A percentile compares a stretch with the other conserved stretches of the same genome.
Conservation (phyloP, 306 rosid genomes). For the Gastrolobium bilobum region DNA sequence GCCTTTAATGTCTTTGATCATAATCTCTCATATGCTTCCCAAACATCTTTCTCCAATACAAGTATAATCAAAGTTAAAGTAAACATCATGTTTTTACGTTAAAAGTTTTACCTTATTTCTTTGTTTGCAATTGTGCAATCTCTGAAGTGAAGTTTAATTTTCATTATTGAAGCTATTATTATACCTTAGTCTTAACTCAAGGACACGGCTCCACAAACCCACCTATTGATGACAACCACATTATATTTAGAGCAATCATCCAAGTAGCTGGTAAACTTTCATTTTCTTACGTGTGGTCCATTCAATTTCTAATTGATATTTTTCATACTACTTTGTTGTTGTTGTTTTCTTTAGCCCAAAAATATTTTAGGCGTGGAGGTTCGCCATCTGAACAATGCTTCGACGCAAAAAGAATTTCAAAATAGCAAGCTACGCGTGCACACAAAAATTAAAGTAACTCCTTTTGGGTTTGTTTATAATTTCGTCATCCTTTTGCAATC, state of each 20-base stretch:
- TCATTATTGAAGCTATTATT: background rate
- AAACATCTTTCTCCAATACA: background rate
- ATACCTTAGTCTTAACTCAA: constrained; percentile 35
- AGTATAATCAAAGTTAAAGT: constrained; percentile 11
- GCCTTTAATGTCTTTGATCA: background rate
- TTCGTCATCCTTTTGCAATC: background rate
- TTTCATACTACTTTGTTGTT: background rate
- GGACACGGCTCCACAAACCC: constrained; percentile 22
- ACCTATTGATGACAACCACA: constrained; percentile 21
- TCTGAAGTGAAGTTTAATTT: background rate
- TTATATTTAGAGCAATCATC: constrained; percentile 31
- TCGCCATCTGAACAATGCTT: constrained; percentile 41
- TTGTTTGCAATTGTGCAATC: background rate
- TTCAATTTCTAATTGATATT: constrained; percentile 10
- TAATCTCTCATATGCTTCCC: background rate
- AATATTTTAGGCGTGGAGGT: background rate
- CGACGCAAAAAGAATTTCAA: background rate
- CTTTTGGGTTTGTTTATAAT: constrained; percentile 20
- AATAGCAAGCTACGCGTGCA: constrained; percentile 22
- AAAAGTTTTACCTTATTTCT: constrained; percentile 2
- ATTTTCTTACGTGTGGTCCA: constrained; percentile 33
- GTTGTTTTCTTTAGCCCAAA: constrained; percentile 10
- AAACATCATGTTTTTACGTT: background rate
- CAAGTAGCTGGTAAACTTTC: constrained; percentile 34
- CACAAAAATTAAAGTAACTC: background rate